Base-by-base conservation (phyloP, 106 monocot species). In the Gastrodia elata region DNA sequence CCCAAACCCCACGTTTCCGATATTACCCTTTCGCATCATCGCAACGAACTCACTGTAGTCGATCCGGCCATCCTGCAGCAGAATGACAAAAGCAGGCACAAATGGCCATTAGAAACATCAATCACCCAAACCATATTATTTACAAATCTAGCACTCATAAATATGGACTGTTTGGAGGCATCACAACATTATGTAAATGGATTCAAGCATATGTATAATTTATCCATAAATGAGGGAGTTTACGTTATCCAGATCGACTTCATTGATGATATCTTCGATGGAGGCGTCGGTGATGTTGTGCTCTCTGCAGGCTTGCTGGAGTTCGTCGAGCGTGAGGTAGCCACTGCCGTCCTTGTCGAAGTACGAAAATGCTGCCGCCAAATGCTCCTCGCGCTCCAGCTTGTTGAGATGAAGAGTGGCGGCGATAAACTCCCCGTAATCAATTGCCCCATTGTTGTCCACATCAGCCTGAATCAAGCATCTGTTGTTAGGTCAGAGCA, bases 1-100 rank as follows among this genome's bases (percentile, higher is more conserved):
- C 18, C 72, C 71, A 38, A 41, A 7, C 37, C 77, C 77, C 59
- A 77, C 41, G 18, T 67, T 67, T 36, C 74, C 74, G 34, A 78
- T 33, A 11, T 65, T 44, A 25, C 52, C 71, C 68, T 65, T 79
- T 39, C 25, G 71, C 83, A 83, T 83, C 83, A 83, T 83, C 8
- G 75, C 83, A 26, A 75, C 79, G 41, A 83, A 83, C 40, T 83
- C 79, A 41, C 57, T 39, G 16, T 83, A 83, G 75, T 83, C 83
- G 44, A 83, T 83, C 33, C 73, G 75, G 28, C 83, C 78, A 65
- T 83, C 83, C 83, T 83, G 10, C 46, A 46, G 44, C 10, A 46
- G 46, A 43, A 43, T 4, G 1, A 43, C n/a, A n/a, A n/a, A n/a
- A n/a, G n/a, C n/a, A n/a, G n/a, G 6, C 6, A 67, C 33, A 36